Evolutionary conservation across 805 yeast species (phyloP), one percentile per base, ranked within the genome.

Genomic region (Metschnikowia amazonensis): DNA sequence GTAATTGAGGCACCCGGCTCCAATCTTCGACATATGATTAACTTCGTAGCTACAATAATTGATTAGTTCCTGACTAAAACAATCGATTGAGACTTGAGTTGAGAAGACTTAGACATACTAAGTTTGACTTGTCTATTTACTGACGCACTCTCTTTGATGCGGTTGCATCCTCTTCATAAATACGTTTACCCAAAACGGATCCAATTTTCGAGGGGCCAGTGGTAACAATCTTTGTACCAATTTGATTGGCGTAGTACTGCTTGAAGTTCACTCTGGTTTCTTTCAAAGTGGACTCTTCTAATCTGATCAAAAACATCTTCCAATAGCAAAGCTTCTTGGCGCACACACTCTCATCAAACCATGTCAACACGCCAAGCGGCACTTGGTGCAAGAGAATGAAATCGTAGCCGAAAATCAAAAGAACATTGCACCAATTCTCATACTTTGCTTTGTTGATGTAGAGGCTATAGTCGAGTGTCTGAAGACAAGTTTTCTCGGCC

Each of bases 401-500:
- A 50, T 71, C 75, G 50, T 71, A 71, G 13, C 74, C 74, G 50
- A 71, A 69, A 24, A 71, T 68, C 33, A 66, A 55, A 23, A 71
- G 57, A 34, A 70, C 60, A 49, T 71, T 69, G 57, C 76, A 71
- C 75, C 75, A 71, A 50, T 69, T 70, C 46, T 70, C 74, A 56
- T 77, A 82, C 32, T 70, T 68, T 18, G 62, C 61, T 23, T 66
- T 70, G 37, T 78, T 76, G 35, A 86, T 68, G 60, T 74, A 77
- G 25, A 84, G 59, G 34, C 77, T 69, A 69, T 82, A 86, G 56
- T 81, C 73, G 44, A 87, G 69, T 5, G 74, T 62, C 31, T 64
- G 58, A 51, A 87, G 72, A 17, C 84, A 69, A 5, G 69, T 61
- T 24, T 74, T 56, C 64, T 88, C 95, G 45, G 80, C 64, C 34